Conservation (phyloP, 495 filamentous ascomycete genomes). For the Tuber indicum region DNA sequence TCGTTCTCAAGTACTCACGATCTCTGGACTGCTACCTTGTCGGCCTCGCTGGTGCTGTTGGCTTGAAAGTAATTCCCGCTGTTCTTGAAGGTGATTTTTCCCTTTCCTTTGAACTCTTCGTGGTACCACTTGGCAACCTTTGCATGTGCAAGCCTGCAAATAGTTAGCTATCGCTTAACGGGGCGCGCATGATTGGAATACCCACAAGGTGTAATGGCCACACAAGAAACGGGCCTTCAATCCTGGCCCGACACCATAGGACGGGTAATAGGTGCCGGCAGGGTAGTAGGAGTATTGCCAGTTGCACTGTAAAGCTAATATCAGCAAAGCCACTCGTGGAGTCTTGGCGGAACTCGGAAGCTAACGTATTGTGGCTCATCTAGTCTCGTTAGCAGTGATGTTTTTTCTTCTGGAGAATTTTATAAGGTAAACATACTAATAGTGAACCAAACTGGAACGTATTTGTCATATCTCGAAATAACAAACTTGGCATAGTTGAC, state of each 20-base stretch:
- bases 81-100: conserved; percentile 45
- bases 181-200: not conserved
- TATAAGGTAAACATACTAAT: conserved; percentile 36
- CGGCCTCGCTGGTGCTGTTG: conserved; percentile 41
- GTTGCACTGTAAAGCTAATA: conserved; percentile 26
- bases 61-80: conserved; percentile 44
- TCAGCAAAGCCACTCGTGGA: conserved; percentile 8
- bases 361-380: conserved; percentile 44
- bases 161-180: not conserved
- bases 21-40: conserved; percentile 40
- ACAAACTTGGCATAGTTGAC: conserved; percentile 47
- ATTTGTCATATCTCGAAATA: conserved; percentile 45
- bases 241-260: conserved; percentile 38
- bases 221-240: conserved; percentile 42
- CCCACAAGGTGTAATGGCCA: conserved; percentile 44
- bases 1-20: conserved; percentile 7
- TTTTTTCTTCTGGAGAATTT: conserved; percentile 25
- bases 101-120: conserved; percentile 45
- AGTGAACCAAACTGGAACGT: conserved; percentile 47
- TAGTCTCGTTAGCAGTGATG: conserved; percentile 9
- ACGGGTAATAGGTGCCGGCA: conserved; percentile 43
- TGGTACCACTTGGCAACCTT: conserved; percentile 47
- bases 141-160: conserved; percentile 43
- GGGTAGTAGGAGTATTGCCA: conserved; percentile 45
- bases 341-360: not conserved